Conservation (phyloP, 495 filamentous ascomycete genomes). For the Aspergillus homomorphus region DNA sequence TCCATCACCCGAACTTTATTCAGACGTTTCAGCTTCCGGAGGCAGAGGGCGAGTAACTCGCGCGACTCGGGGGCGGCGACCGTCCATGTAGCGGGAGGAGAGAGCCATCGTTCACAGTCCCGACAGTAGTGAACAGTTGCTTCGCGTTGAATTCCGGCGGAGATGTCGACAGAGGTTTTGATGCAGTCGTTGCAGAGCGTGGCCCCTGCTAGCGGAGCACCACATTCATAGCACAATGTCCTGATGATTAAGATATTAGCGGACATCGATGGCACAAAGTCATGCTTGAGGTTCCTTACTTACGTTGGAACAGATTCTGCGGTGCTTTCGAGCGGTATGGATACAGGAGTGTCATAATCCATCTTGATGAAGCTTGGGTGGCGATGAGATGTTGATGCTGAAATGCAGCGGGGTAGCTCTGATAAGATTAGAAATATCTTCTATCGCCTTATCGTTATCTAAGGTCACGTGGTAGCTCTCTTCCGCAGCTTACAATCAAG, state of each 20-base stretch:
- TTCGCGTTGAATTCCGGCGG: conserved; percentile 75
- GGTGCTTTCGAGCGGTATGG: conserved; percentile 6
- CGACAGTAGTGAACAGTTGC: conserved; percentile 78
- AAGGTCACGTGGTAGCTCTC: too few relatives aligned
- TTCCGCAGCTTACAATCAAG: too few relatives aligned
- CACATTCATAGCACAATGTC: conserved; percentile 93
- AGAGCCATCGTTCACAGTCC: conserved; percentile 92
- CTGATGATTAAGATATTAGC: conserved; percentile 35
- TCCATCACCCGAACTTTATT: conserved; percentile 88
- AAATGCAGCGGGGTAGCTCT: too few relatives aligned
- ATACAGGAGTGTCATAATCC: conserved; percentile 14
- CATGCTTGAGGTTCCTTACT: background rate
- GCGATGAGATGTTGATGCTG: background rate
- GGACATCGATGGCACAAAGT: background rate
- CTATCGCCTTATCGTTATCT: too few relatives aligned
- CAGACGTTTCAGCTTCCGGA: conserved; percentile 76
- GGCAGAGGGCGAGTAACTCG: conserved; percentile 84
- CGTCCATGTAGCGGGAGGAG: conserved; percentile 82
- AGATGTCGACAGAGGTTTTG: conserved; percentile 87
- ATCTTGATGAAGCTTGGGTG: conserved; percentile 5
- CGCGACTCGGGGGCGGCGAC: conserved; percentile 76
- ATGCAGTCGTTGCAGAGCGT: conserved; percentile 91
- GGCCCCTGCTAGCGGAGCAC: conserved; percentile 86
- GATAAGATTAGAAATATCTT: too few relatives aligned
- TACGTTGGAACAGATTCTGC: conserved; percentile 9